These are phyloP conservation scores for Colletotrichum noveboracense DNA, from an alignment of 2,329 filamentous ascomycete genomes.

Conservation along the genomic window DNA sequence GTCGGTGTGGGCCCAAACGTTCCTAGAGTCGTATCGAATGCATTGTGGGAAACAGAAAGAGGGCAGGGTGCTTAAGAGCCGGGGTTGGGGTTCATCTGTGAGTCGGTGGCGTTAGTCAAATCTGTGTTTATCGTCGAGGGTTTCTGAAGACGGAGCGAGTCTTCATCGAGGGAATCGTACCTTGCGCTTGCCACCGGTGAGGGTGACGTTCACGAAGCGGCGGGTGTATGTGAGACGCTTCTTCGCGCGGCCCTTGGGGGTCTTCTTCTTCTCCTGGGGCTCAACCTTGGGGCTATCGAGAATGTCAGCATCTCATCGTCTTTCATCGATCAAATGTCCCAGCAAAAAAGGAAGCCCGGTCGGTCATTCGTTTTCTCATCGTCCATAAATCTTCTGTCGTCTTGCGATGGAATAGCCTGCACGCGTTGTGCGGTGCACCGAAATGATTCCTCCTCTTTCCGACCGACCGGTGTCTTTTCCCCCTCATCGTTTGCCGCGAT, in stretches of 20 bases:
- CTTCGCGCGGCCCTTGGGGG: slow-evolving; percentile 94
- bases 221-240: slow-evolving; percentile 97
- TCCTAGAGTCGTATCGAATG: slow-evolving; percentile 24
- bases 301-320: slow-evolving; percentile 1
- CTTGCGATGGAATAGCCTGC: not conserved
- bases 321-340: not conserved
- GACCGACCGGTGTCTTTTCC: not conserved
- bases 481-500: not conserved
- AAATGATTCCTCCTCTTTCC: not conserved
- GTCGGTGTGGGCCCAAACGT: slow-evolving; percentile 19
- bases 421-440: not conserved
- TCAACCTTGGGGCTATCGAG: slow-evolving; percentile 66
- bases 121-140: not conserved
- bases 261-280: slow-evolving; percentile 94
- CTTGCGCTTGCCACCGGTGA: slow-evolving; percentile 99
- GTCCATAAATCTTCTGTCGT: not conserved
- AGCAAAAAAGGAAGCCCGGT: not conserved
- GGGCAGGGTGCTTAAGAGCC: slow-evolving; percentile 34
- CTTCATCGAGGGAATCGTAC: slow-evolving; percentile 46
- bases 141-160: not conserved
- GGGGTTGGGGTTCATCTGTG: slow-evolving; percentile 49
- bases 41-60: slow-evolving; percentile 4
- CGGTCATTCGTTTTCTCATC: not conserved
- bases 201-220: slow-evolving; percentile 97
- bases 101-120: slow-evolving; percentile 21